Evolutionary conservation across 495 filamentous ascomycete species (phyloP).

Genomic region (Hypoxylon trugodes): DNA sequence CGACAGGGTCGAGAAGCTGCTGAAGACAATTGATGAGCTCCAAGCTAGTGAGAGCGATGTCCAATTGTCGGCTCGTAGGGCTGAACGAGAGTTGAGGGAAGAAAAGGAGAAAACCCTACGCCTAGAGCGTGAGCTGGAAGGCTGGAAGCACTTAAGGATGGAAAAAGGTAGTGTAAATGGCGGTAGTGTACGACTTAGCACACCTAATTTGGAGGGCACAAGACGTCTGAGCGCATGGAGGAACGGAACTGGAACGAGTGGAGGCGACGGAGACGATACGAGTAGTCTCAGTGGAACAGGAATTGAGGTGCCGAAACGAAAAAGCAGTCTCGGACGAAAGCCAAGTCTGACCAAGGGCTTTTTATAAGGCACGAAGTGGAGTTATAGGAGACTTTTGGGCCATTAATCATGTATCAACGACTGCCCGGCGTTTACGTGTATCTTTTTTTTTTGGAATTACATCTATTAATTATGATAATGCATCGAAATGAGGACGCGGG

Average conservation of each 20-base stretch:
- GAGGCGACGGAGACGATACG: constrained; percentile 46
- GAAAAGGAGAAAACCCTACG: constrained; percentile 83
- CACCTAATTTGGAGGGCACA: constrained; percentile 27
- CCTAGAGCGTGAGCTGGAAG: constrained; percentile 89
- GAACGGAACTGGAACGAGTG: constrained; percentile 40
- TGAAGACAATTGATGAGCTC: constrained; percentile 91
- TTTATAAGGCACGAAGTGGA: constrained; percentile 48
- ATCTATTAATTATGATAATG: constrained; percentile 38
- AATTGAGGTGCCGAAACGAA: constrained; percentile 61
- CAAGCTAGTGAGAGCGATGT: constrained; percentile 83
- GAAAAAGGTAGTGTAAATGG: constrained; percentile 59
- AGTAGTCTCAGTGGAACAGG: constrained; percentile 38
- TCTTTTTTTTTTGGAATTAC: constrained; percentile 27
- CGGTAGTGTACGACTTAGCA: constrained; percentile 48
- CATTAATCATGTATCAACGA: constrained; percentile 25
- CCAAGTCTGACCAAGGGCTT: constrained; percentile 66
- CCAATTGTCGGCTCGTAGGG: constrained; percentile 79
- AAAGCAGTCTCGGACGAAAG: constrained; percentile 63
- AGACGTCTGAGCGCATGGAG: constrained; percentile 49
- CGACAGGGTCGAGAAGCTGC: constrained; percentile 88
- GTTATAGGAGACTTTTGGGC: background rate
- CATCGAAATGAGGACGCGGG: constrained; percentile 24
- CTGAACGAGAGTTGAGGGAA: constrained; percentile 88
- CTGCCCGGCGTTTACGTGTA: constrained; percentile 12
- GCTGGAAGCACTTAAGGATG: constrained; percentile 77